These are phyloP conservation scores for Cyclanthera cordifolia DNA, from an alignment of 306 rosid species.

Conservation along the genomic window DNA sequence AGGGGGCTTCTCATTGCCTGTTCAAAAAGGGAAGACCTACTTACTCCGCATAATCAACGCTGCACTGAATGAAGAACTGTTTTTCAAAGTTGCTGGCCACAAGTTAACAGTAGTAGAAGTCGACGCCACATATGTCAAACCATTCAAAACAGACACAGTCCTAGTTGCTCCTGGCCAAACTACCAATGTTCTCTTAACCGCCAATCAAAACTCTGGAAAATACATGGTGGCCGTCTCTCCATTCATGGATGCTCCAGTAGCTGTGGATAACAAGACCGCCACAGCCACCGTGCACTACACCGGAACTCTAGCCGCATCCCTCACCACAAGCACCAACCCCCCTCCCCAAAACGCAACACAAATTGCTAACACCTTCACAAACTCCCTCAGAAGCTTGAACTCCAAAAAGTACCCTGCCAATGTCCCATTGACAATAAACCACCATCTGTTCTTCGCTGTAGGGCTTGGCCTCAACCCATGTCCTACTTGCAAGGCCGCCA, in stretches of 20 bases:
- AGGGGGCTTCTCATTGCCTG: conserved; percentile 47
- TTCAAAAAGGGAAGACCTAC: conserved; percentile 53
- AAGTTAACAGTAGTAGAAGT: conserved; percentile 62
- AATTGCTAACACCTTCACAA: conserved; percentile 37
- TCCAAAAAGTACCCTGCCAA: conserved; percentile 52
- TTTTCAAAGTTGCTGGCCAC: conserved; percentile 87
- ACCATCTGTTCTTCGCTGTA: conserved; percentile 49
- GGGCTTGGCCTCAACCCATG: conserved; percentile 63
- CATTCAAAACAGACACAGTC: conserved; percentile 52
- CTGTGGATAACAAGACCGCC: conserved; percentile 50
- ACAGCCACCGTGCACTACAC: conserved; percentile 55
- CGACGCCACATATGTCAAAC: conserved; percentile 70
- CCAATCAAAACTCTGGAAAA: conserved; percentile 44
- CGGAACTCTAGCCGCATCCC: conserved; percentile 30
- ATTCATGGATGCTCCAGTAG: conserved; percentile 55
- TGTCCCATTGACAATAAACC: conserved; percentile 47
- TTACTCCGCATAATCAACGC: conserved; percentile 74
- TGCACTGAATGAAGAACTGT: conserved; percentile 93
- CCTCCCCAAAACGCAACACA: conserved; percentile 67
- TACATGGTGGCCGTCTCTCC: conserved; percentile 50
- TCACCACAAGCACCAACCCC: conserved; percentile 37
- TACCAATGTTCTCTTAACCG: conserved; percentile 50
- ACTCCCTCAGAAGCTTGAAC: conserved; percentile 50
- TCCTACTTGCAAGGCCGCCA: conserved; percentile 49
- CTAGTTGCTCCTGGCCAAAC: conserved; percentile 80